A percentile compares a stretch with the other conserved stretches of the same genome.
These are phyloP conservation scores for Cryptosporidium baileyi DNA, from an alignment of 169 alveolate genomes.

Conservation along the genomic window DNA sequence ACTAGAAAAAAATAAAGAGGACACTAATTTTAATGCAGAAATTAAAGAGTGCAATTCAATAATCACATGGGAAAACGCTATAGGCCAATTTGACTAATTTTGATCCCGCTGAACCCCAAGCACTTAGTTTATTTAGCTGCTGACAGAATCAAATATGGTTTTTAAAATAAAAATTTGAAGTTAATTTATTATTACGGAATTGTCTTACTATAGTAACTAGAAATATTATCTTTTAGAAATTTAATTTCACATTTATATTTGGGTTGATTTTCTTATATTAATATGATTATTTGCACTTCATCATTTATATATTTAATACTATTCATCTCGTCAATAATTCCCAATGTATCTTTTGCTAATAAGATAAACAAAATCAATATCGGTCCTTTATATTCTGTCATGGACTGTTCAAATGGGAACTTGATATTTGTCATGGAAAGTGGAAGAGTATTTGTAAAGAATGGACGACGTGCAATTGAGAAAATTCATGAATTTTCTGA, in stretches of 20 bases:
- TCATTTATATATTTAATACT: too few relatives aligned
- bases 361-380: too few relatives aligned
- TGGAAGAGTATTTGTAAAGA: slow-evolving; percentile 30
- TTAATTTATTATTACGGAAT: too few relatives aligned
- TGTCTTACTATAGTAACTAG: too few relatives aligned
- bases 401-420: neutral
- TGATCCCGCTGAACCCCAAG: slow-evolving; percentile 57
- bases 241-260: too few relatives aligned
- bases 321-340: too few relatives aligned
- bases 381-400: slow-evolving; percentile 30
- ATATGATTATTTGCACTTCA: too few relatives aligned
- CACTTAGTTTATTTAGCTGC: neutral
- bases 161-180: neutral
- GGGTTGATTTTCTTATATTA: too few relatives aligned
- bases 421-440: slow-evolving; percentile 13
- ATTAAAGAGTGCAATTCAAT: neutral
- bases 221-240: too few relatives aligned
- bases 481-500: slow-evolving; percentile 14
- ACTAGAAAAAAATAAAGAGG: neutral
- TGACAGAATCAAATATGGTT: neutral
- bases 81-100: slow-evolving; percentile 42
- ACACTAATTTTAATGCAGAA: neutral
- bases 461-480: neutral
- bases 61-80: slow-evolving; percentile 53
- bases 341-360: too few relatives aligned